Percentiles rank a stretch among this genome's conserved stretches.
These are phyloP conservation scores for Colletotrichum plurivorum DNA, from an alignment of 2,329 filamentous ascomycete genomes.

Conservation along the genomic window DNA sequence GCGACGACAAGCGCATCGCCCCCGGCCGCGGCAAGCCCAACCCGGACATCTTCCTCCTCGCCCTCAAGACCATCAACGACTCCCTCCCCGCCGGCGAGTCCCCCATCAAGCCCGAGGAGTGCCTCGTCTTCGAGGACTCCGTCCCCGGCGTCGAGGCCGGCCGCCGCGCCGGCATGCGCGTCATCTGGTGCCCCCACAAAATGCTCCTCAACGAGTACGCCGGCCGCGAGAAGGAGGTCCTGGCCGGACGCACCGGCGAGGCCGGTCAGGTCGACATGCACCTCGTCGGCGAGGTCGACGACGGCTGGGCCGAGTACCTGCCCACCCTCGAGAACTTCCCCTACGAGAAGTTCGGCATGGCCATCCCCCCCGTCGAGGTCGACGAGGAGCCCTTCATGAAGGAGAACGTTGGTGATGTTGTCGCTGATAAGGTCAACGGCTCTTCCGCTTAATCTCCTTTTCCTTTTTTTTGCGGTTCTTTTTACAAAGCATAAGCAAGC, in stretches of 20 bases:
- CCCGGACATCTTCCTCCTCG: constrained; percentile 94
- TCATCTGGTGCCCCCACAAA: constrained; percentile 91
- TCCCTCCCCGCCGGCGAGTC: constrained; percentile 74
- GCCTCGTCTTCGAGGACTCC: constrained; percentile 95
- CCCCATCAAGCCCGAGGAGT: constrained; percentile 84
- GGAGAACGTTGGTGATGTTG: constrained; percentile 47
- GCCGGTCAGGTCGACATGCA: constrained; percentile 69
- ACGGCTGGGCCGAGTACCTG: constrained; percentile 74
- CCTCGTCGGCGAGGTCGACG: constrained; percentile 69
- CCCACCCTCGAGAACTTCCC: constrained; percentile 67
- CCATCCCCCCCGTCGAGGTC: constrained; percentile 57
- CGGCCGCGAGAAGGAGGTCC: constrained; percentile 83
- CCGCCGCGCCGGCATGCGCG: constrained; percentile 92
- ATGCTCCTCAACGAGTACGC: constrained; percentile 82
- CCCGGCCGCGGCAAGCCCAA: constrained; percentile 91
- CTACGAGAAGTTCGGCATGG: constrained; percentile 72
- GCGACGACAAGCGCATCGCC: constrained; percentile 85
- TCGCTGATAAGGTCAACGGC: constrained; percentile 40
- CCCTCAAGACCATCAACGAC: constrained; percentile 86
- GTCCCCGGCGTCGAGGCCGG: constrained; percentile 94
- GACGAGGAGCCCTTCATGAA: constrained; percentile 61
- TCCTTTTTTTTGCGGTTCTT: not conserved
- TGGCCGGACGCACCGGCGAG: constrained; percentile 85
- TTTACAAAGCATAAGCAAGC: constrained; percentile 15
- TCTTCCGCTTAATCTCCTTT: not conserved